Evolutionary conservation across 2,329 filamentous ascomycete species (phyloP).

Genomic region (Colletotrichum australisinense): DNA sequence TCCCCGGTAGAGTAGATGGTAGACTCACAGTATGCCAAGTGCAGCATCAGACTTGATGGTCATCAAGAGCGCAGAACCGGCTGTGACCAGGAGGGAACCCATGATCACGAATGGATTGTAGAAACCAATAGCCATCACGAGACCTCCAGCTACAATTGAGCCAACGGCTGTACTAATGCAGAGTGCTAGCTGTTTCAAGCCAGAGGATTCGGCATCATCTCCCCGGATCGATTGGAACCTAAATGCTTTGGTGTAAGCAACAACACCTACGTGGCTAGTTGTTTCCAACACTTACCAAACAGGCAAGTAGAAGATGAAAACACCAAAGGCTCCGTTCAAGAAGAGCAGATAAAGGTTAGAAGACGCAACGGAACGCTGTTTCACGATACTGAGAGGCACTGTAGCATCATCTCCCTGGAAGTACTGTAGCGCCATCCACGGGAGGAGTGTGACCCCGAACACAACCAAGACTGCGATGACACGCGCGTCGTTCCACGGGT

Average conservation of each 20-base stretch:
- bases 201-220: constrained; percentile 49
- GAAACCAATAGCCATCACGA: constrained; percentile 53
- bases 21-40: background rate
- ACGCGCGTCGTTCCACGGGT: constrained; percentile 41
- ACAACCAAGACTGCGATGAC: constrained; percentile 43
- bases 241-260: background rate
- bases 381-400: constrained; percentile 45
- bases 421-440: constrained; percentile 50
- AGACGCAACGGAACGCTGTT: background rate
- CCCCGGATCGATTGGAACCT: constrained; percentile 56
- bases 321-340: constrained; percentile 30
- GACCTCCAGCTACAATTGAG: constrained; percentile 46
- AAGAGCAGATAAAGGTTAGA: background rate
- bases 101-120: constrained; percentile 55
- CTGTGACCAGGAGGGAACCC: constrained; percentile 6
- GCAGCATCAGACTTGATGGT: background rate
- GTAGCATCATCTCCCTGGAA: constrained; percentile 56
- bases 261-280: background rate
- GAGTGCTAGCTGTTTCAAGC: constrained; percentile 52
- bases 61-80: constrained; percentile 5
- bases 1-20: too few species aligned
- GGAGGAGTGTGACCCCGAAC: constrained; percentile 40
- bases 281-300: constrained; percentile 45
- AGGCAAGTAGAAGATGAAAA: constrained; percentile 56
- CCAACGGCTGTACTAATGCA: constrained; percentile 50